Evolutionary conservation across 768 basidiomycete genomes (phyloP).

Genomic region (Serendipita vermifera): DNA sequence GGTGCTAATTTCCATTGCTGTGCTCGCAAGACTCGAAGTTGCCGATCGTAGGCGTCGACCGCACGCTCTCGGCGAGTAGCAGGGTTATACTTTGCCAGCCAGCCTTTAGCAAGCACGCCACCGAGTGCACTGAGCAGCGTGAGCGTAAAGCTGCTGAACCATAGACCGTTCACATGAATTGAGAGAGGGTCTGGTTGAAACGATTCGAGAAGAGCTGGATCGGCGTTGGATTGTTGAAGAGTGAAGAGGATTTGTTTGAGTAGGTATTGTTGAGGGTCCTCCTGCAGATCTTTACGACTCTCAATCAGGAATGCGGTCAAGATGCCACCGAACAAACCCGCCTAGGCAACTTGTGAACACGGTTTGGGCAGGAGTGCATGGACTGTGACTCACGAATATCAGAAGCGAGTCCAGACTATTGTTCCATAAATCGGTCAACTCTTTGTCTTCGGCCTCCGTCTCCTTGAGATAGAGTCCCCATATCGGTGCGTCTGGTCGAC

Average conservation of each 20-base stretch:
- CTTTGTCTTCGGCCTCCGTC: not conserved
- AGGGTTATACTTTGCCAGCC: no score
- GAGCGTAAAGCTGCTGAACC: no score
- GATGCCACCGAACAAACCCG: not conserved
- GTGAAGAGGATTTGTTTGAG: not conserved
- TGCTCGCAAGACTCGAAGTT: no score
- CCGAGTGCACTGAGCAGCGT: not conserved
- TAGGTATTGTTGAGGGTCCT: no score
- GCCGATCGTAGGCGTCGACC: no score
- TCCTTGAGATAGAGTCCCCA: slow-evolving; percentile 2
- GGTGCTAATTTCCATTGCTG: no score
- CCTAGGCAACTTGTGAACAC: not conserved
- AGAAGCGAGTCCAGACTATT: not conserved
- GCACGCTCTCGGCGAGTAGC: no score
- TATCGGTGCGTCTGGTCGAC: not conserved
- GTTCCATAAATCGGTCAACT: not conserved
- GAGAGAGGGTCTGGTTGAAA: no score
- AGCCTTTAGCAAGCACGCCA: slow-evolving; percentile 3
- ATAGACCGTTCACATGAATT: no score
- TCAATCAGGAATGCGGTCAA: not conserved
- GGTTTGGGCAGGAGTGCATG: no score
- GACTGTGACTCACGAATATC: slow-evolving; percentile 1
- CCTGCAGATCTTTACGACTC: not conserved
- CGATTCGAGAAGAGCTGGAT: no score
- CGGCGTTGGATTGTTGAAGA: no score